These are phyloP conservation scores for Solanum pinnatisectum DNA, from an alignment of 257 asterid genomes.

Conservation along the genomic window DNA sequence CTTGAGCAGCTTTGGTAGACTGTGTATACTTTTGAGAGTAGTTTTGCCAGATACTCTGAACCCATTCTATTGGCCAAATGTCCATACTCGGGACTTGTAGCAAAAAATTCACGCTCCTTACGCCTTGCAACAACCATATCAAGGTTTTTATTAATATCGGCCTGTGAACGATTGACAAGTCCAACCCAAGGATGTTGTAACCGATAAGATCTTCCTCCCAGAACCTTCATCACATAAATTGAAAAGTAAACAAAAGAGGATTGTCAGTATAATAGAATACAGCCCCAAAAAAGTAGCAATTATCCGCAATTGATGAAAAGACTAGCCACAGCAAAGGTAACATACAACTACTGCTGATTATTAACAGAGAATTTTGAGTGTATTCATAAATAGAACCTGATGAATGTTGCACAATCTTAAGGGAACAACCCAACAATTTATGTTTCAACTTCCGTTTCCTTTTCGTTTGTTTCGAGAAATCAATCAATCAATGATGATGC, in stretches of 20 bases:
- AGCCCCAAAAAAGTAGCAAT: not conserved
- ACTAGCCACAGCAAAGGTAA: not conserved
- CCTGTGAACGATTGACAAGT: constrained; percentile 38
- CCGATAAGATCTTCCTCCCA: constrained; percentile 35
- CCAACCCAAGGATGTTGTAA: constrained; percentile 44
- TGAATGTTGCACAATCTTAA: not conserved
- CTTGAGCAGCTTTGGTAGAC: not conserved
- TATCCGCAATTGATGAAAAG: not conserved
- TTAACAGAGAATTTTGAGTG: not conserved
- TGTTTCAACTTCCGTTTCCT: not conserved
- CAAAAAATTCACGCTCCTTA: constrained; percentile 29
- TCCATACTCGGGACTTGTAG: constrained; percentile 25
- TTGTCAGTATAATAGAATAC: not conserved
- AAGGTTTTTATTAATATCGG: constrained; percentile 27
- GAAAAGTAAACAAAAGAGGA: not conserved
- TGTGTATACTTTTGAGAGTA: constrained; percentile 23
- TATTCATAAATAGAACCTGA: not conserved
- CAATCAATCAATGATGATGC: not conserved
- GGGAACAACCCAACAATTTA: not conserved
- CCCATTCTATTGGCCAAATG: constrained; percentile 34
- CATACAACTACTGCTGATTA: not conserved
- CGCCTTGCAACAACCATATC: constrained; percentile 28
- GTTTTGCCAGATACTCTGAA: constrained; percentile 32
- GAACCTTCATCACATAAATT: constrained; percentile 23
- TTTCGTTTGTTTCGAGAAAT: not conserved